These are phyloP conservation scores for Taxillus chinensis DNA, from an alignment of 164 flowering plant genomes.

Conservation along the genomic window DNA sequence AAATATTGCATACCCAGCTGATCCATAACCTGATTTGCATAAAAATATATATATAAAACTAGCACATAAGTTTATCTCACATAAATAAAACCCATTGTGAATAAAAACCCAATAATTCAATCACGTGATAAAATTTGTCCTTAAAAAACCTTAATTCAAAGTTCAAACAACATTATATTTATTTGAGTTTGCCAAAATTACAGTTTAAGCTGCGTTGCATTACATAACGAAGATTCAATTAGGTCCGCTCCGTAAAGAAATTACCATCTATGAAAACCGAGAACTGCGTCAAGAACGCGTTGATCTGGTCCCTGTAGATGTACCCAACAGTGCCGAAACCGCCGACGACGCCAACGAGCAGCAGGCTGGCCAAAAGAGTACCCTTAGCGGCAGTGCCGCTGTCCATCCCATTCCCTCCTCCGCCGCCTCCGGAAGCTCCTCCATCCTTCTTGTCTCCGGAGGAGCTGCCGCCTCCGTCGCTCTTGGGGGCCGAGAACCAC, in stretches of 20 bases:
- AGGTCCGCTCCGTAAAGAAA: too few species aligned
- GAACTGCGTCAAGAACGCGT: slow-evolving; percentile 71
- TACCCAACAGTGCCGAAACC: slow-evolving; percentile 80
- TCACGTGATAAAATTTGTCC: too few species aligned
- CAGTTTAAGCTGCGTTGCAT: too few species aligned
- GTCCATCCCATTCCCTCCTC: slow-evolving; percentile 28
- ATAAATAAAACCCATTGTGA: too few species aligned
- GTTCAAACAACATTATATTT: too few species aligned
- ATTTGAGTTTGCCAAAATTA: too few species aligned
- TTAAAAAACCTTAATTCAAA: too few species aligned
- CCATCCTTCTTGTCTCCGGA: slow-evolving; percentile 15
- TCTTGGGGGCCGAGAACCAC: slow-evolving; percentile 34
- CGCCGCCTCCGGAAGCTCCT: slow-evolving; percentile 8
- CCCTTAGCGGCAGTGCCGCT: slow-evolving; percentile 69
- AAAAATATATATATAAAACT: background rate
- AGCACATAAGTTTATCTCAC: too few species aligned
- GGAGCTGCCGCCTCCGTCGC: slow-evolving; percentile 16
- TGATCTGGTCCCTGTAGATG: slow-evolving; percentile 80
- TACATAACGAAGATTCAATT: too few species aligned
- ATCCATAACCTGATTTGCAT: slow-evolving; percentile 67
- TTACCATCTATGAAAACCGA: slow-evolving; percentile 82
- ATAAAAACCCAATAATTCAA: too few species aligned
- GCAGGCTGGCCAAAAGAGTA: slow-evolving; percentile 74
- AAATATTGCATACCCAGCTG: slow-evolving; percentile 94
- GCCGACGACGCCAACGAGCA: slow-evolving; percentile 84